Conservation (phyloP, 1,139 yeast species). For the Casaregolazyma suthepensis region DNA sequence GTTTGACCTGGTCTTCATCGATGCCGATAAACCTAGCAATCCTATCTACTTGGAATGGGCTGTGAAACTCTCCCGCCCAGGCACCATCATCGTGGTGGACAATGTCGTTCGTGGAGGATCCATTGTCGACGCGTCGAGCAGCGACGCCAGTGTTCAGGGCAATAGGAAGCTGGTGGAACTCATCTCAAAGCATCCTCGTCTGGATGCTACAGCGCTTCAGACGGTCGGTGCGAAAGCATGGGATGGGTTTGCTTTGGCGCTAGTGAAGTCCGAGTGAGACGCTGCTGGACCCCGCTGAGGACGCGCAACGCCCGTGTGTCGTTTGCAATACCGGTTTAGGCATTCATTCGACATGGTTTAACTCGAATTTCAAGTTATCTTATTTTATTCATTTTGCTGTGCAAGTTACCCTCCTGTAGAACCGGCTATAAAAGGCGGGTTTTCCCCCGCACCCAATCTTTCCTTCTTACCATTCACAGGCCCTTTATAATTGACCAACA, state of each 20-base stretch:
- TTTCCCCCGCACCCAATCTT: background rate
- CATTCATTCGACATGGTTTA: background rate
- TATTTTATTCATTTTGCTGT: no score
- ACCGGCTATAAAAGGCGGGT: background rate
- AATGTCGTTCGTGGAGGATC: constrained; percentile 15
- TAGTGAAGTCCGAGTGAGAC: constrained; percentile 4
- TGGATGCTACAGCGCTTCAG: constrained; percentile 15
- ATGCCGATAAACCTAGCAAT: constrained; percentile 19
- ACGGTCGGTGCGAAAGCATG: constrained; percentile 16
- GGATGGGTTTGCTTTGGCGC: constrained; percentile 17
- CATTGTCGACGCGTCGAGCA: constrained; percentile 3
- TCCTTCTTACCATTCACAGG: background rate
- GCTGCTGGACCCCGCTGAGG: no score
- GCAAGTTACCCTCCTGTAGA: no score
- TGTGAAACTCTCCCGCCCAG: constrained; percentile 14
- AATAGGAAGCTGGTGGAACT: constrained; percentile 12
- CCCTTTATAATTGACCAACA: background rate
- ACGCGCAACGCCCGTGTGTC: background rate
- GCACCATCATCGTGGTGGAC: constrained; percentile 18
- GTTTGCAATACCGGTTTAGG: background rate
- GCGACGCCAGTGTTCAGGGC: constrained; percentile 7
- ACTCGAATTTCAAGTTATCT: no score
- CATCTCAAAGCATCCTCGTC: constrained; percentile 14
- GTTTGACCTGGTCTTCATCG: constrained; percentile 18
- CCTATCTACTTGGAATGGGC: constrained; percentile 17